These are phyloP conservation scores for Thalassiosira mediterranea DNA, from an alignment of 352 stramenopile species.

Conservation along the genomic window DNA sequence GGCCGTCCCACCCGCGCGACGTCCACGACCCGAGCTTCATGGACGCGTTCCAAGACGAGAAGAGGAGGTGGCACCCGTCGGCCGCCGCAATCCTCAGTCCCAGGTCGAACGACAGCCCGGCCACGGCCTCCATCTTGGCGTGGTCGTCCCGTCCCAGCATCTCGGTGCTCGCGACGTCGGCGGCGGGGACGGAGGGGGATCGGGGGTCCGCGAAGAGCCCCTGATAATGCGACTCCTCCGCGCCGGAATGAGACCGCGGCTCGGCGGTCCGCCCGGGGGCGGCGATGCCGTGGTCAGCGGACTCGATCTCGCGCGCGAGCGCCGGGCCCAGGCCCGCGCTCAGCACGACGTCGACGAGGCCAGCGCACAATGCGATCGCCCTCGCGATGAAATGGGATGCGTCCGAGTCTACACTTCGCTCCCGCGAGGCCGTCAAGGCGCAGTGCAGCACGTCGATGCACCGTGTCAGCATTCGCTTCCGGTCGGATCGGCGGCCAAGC, in stretches of 20 bases:
- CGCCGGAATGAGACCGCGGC: background rate
- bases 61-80: conserved; percentile 74
- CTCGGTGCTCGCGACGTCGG: conserved; percentile 7
- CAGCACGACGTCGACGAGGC: conserved; percentile 54
- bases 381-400: conserved; percentile 65
- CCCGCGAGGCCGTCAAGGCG: too few relatives aligned
- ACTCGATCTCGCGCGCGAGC: conserved; percentile 24
- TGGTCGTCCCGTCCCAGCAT: conserved; percentile 27
- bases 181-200: conserved; percentile 50
- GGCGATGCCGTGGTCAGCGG: conserved; percentile 5
- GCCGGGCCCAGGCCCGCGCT: conserved; percentile 10
- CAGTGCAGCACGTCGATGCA: conserved; percentile 8
- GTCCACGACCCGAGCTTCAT: conserved; percentile 52
- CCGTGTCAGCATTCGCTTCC: conserved; percentile 43
- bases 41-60: conserved; percentile 74
- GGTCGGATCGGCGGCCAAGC: conserved; percentile 34
- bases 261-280: background rate
- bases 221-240: conserved; percentile 58
- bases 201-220: conserved; percentile 69
- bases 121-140: conserved; percentile 33
- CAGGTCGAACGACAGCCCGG: conserved; percentile 50
- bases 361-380: conserved; percentile 47
- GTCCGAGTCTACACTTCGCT: conserved; percentile 10
- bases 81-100: conserved; percentile 55
- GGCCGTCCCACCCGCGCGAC: conserved; percentile 8